phyloP scores from a whole-genome alignment of 1,139 yeast genomes.

The Debaryomyces fabryi region DNA sequence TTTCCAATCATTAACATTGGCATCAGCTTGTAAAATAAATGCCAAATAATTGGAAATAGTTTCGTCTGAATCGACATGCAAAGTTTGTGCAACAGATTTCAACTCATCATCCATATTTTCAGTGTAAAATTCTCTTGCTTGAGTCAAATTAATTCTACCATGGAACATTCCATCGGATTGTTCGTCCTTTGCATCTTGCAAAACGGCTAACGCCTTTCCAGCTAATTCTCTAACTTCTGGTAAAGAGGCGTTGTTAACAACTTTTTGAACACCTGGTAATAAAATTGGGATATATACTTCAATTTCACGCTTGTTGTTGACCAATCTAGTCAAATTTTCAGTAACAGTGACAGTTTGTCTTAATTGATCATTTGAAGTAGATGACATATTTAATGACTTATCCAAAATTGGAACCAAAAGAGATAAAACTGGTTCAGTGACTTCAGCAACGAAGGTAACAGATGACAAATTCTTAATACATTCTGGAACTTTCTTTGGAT shows the following conservation, averaged over 20 bases:
- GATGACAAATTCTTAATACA: constrained; percentile 89
- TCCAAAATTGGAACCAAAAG: constrained; percentile 89
- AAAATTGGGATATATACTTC: constrained; percentile 83
- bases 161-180: constrained; percentile 71
- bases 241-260: constrained; percentile 84
- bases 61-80: constrained; percentile 20
- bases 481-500: constrained; percentile 85
- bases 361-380: constrained; percentile 92
- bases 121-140: constrained; percentile 51
- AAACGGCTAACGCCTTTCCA: constrained; percentile 76
- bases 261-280: constrained; percentile 88
- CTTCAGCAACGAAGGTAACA: constrained; percentile 97
- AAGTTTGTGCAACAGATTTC: constrained; percentile 22
- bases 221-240: constrained; percentile 98
- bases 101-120: constrained; percentile 38
- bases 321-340: constrained; percentile 93
- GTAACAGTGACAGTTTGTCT: constrained; percentile 96
- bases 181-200: constrained; percentile 78
- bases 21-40: constrained; percentile 63
- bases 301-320: constrained; percentile 90
- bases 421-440: constrained; percentile 92
- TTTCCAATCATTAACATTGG: constrained; percentile 91
- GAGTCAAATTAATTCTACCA: constrained; percentile 64
- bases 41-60: constrained; percentile 53
- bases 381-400: constrained; percentile 84